These are phyloP conservation scores for Boletus speciosus DNA, from an alignment of 768 basidiomycete genomes.

Conservation along the genomic window DNA sequence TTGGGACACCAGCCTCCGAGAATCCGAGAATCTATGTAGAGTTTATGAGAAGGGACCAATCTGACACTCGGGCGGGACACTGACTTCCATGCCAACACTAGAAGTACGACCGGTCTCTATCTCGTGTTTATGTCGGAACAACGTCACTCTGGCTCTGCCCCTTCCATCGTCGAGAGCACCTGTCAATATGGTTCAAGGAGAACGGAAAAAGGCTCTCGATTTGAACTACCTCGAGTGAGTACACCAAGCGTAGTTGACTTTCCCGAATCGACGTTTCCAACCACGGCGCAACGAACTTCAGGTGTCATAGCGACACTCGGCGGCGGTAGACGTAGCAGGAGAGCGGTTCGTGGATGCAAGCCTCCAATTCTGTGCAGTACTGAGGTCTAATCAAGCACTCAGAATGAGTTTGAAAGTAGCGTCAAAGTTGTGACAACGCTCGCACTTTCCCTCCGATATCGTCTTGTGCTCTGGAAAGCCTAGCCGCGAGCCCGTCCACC, in stretches of 20 bases:
- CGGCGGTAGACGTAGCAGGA: slow-evolving; percentile 73
- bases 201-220: slow-evolving; percentile 18
- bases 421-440: background rate
- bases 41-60: background rate
- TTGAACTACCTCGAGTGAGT: slow-evolving; percentile 73
- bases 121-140: slow-evolving; percentile 98
- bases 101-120: slow-evolving; percentile 94
- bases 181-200: slow-evolving; percentile 26
- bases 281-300: slow-evolving; percentile 93
- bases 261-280: slow-evolving; percentile 93
- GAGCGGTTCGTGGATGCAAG: slow-evolving; percentile 51
- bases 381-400: slow-evolving; percentile 43
- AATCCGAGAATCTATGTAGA: slow-evolving; percentile 79
- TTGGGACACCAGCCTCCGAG: slow-evolving; percentile 67
- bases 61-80: slow-evolving; percentile 12
- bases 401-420: background rate
- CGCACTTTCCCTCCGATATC: slow-evolving; percentile 79
- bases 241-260: slow-evolving; percentile 95
- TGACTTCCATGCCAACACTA: slow-evolving; percentile 94
- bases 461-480: slow-evolving; percentile 52
- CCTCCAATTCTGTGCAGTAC: slow-evolving; percentile 47
- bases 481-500: slow-evolving; percentile 42
- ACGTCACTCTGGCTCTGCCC: slow-evolving; percentile 76
- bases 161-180: slow-evolving; percentile 79
- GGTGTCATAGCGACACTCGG: slow-evolving; percentile 73